Evolutionary conservation across 495 filamentous ascomycete genomes (phyloP).

Genomic region (Choiromyces venosus): DNA sequence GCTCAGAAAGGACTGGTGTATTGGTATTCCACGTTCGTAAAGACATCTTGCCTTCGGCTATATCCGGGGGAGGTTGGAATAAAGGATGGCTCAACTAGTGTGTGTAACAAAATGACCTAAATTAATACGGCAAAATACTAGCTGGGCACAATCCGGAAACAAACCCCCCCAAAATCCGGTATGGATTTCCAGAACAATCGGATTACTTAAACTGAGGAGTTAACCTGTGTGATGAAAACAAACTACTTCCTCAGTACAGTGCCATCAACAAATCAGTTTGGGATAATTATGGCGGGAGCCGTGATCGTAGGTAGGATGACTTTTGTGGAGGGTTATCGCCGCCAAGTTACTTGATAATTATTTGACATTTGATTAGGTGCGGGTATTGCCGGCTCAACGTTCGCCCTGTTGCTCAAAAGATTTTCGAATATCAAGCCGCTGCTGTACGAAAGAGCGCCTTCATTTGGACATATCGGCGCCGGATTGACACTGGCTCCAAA

Average conservation of each 20-base stretch:
- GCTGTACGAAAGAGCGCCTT: slow-evolving; percentile 17
- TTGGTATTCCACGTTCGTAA: too few species aligned
- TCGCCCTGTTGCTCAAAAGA: slow-evolving; percentile 15
- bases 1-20: not conserved
- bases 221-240: not conserved
- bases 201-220: not conserved
- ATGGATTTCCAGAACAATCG: not conserved
- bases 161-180: not conserved
- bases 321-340: not conserved
- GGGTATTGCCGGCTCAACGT: slow-evolving; percentile 15
- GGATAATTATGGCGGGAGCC: not conserved
- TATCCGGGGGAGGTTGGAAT: too few species aligned
- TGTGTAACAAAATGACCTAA: not conserved
- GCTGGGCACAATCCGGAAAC: not conserved
- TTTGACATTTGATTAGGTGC: slow-evolving; percentile 6
- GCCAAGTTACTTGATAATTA: not conserved
- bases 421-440: slow-evolving; percentile 15
- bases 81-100: too few species aligned
- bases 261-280: not conserved
- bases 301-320: not conserved
- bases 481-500: slow-evolving; percentile 4
- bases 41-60: too few species aligned
- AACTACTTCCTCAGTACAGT: not conserved
- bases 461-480: slow-evolving; percentile 40
- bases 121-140: not conserved